phyloP scores from a whole-genome alignment of 129 eudicot species.

The Erigeron canadensis region DNA sequence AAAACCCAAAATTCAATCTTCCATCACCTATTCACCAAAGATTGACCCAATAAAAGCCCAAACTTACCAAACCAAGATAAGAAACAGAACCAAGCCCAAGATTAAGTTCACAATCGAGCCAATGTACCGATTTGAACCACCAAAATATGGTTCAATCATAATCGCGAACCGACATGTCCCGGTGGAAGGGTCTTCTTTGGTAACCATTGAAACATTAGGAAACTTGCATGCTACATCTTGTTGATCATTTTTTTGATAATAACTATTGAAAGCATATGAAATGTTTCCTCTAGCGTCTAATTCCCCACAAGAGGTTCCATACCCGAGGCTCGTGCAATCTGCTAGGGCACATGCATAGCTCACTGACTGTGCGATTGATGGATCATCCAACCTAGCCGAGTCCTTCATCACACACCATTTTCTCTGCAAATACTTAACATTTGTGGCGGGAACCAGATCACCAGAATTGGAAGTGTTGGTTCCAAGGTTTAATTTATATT shows the following conservation, averaged over 20 bases:
- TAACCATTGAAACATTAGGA: conserved; percentile 50
- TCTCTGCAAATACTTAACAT: conserved; percentile 40
- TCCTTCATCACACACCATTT: conserved; percentile 74
- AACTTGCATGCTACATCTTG: conserved; percentile 56
- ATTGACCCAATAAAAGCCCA: conserved; percentile 14
- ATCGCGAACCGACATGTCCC: conserved; percentile 53
- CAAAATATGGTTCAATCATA: conserved; percentile 45
- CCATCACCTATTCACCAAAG: conserved; percentile 11
- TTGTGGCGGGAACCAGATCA: conserved; percentile 47
- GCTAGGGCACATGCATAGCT: conserved; percentile 70
- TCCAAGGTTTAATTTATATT: conserved; percentile 60
- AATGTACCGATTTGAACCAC: conserved; percentile 43
- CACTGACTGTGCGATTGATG: conserved; percentile 53
- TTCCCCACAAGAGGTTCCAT: conserved; percentile 56
- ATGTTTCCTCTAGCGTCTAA: conserved; percentile 48
- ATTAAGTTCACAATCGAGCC: conserved; percentile 16
- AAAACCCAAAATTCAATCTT: conserved; percentile 20
- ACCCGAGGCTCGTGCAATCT: conserved; percentile 75
- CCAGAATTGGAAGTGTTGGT: conserved; percentile 24
- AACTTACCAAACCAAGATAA: conserved; percentile 12
- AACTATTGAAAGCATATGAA: conserved; percentile 75
- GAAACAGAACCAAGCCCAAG: conserved; percentile 15
- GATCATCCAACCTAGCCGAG: conserved; percentile 45
- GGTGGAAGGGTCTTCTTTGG: conserved; percentile 52
- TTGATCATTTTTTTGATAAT: conserved; percentile 63